Evolutionary conservation across 306 rosid genomes (phyloP).

Genomic region (Vigna unguiculata): DNA sequence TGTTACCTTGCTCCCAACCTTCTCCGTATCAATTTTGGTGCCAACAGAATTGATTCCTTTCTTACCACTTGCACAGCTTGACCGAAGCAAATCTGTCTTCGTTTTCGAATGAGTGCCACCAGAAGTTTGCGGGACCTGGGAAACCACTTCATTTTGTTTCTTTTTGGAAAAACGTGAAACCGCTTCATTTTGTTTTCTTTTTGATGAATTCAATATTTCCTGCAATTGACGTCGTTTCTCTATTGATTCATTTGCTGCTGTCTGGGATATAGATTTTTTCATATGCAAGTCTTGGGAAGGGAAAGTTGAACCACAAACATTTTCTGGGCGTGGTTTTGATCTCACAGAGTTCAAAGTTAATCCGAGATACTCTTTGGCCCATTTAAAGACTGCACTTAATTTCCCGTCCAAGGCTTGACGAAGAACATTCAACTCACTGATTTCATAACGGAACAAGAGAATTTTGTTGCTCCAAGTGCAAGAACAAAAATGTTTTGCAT

Average conservation of each 20-base stretch:
- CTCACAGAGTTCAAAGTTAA: constrained; percentile 51
- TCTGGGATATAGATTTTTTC: constrained; percentile 37
- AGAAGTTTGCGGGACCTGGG: constrained; percentile 16
- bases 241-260: not conserved
- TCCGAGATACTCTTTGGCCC: constrained; percentile 80
- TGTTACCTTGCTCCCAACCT: constrained; percentile 24
- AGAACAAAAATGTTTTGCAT: constrained; percentile 80
- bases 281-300: constrained; percentile 8
- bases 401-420: constrained; percentile 84
- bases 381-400: constrained; percentile 64
- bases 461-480: constrained; percentile 71
- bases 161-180: constrained; percentile 26
- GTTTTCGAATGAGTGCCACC: constrained; percentile 28
- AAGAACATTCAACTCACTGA: constrained; percentile 69
- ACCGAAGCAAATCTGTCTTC: constrained; percentile 1
- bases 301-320: constrained; percentile 10
- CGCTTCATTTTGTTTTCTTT: constrained; percentile 29
- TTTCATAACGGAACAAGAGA: constrained; percentile 66
- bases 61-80: constrained; percentile 6
- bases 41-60: constrained; percentile 40
- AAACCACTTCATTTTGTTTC: constrained; percentile 32
- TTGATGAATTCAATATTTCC: constrained; percentile 36
- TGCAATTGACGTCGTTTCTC: constrained; percentile 35
- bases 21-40: constrained; percentile 28
- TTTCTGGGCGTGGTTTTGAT: constrained; percentile 40